Conservation (phyloP, 345 rosid genomes). For the Trapa incisa region DNA sequence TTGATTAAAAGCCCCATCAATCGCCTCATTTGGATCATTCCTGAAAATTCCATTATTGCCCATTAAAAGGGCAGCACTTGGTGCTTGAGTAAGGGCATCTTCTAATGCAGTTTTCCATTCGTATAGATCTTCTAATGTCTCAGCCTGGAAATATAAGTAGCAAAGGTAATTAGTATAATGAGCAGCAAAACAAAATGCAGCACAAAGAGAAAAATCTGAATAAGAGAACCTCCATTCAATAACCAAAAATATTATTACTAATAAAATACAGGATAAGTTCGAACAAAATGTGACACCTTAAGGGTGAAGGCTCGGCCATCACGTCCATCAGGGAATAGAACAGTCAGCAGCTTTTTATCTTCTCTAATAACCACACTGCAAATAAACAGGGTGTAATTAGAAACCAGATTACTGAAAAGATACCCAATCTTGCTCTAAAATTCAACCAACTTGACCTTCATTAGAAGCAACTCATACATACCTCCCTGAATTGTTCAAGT, state of each 20-base stretch:
- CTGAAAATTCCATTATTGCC: conserved; percentile 88
- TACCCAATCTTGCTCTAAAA: conserved; percentile 3
- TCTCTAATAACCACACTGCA: conserved; percentile 94
- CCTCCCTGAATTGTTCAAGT: conserved; percentile 98
- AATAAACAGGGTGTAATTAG: conserved; percentile 11
- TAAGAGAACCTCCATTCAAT: neutral
- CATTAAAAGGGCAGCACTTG: conserved; percentile 94
- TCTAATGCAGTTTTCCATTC: conserved; percentile 96
- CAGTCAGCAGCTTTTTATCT: conserved; percentile 88
- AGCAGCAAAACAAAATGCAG: neutral
- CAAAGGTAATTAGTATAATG: neutral
- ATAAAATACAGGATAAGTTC: conserved; percentile 3
- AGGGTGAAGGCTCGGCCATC: conserved; percentile 99
- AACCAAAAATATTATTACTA: no score
- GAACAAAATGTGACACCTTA: conserved; percentile 39
- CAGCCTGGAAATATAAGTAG: conserved; percentile 46
- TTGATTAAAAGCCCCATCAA: conserved; percentile 84
- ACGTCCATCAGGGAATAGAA: conserved; percentile 96
- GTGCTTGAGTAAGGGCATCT: conserved; percentile 87
- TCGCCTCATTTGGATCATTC: conserved; percentile 54
- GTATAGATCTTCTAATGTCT: conserved; percentile 80
- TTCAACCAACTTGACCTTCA: conserved; percentile 1
- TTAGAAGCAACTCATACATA: conserved; percentile 14
- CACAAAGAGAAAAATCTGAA: neutral
- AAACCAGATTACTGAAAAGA: conserved; percentile 11